Evolutionary conservation across 805 yeast genomes (phyloP), one percentile per base, ranked within the genome.

Genomic region (Kuraishia hungarica): DNA sequence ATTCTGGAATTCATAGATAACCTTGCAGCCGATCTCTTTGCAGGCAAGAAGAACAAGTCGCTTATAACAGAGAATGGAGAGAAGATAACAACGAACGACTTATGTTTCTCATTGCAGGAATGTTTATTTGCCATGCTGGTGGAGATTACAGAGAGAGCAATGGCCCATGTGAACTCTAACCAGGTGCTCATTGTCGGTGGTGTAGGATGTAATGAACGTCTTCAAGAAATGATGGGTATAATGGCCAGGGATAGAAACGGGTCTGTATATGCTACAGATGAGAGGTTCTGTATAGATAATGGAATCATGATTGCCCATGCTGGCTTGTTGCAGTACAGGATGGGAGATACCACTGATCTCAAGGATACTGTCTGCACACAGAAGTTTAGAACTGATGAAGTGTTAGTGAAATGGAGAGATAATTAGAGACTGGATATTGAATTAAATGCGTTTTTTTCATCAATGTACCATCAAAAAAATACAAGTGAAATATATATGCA

Each of bases 241-340:
- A 94, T 94, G 99, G 96, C 93, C 21, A 69, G 78, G 50, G 98
- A 92, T 64, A 76, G 99, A 60, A 83, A 84, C 60, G 98, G 98
- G 0, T 77, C 81, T n/a, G 86, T 94, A 2, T 90, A 78, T 67
- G 97, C 99, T 2, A 94, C 99, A 0, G 99, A 94, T 69, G 98
- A 94, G 66, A 72, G 98, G 56, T 93, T 94, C 67, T 94, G 99
- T 71, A 94, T 94, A 50, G 99, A 94, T 67, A 94, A 94, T 65
- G 99, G 99, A 11, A 94, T 93, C 46, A 94, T 94, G 99, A 94
- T 94, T 63, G 99, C 99, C 0, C 99, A 94, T 64, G 98, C 99
- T 0, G 99, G 99, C 0, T 72, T 94, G 51, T 68, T 94, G 57
- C 89, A 87, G 53, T 91, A 83, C 65, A 76, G 98, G 61, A 87